A percentile compares a stretch with the other conserved stretches of the same genome.
Evolutionary conservation across 495 filamentous ascomycete genomes (phyloP).

Genomic region (Rostrohypoxylon terebratum): DNA sequence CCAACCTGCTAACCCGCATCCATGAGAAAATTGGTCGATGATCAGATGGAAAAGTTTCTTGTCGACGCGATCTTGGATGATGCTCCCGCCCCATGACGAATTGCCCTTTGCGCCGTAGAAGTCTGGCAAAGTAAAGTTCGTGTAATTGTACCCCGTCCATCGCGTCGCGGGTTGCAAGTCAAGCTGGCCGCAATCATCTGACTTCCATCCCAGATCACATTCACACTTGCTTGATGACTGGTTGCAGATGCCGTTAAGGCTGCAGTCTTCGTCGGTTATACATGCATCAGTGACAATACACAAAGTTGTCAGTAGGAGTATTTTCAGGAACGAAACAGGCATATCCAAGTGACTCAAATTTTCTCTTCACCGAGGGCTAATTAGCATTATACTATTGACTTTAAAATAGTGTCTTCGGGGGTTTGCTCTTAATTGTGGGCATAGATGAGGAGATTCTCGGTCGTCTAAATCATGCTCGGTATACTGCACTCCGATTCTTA

Average conservation of each 20-base stretch:
- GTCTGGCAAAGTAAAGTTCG: slow-evolving; percentile 36
- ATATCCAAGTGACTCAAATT: slow-evolving; percentile 41
- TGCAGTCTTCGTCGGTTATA: slow-evolving; percentile 56
- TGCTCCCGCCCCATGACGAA: slow-evolving; percentile 55
- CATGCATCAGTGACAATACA: slow-evolving; percentile 29
- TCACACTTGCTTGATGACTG: slow-evolving; percentile 36
- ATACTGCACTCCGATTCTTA: slow-evolving; percentile 1
- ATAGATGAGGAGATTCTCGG: slow-evolving; percentile 2
- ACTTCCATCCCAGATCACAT: slow-evolving; percentile 57
- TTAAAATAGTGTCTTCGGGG: no score
- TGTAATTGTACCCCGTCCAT: slow-evolving; percentile 53
- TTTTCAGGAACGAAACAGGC: slow-evolving; percentile 59
- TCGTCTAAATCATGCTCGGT: background rate
- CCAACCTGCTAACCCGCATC: slow-evolving; percentile 56
- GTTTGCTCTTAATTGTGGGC: background rate
- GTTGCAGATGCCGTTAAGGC: slow-evolving; percentile 54
- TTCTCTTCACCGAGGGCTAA: background rate
- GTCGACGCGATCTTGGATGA: slow-evolving; percentile 53
- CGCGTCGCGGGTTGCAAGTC: slow-evolving; percentile 51
- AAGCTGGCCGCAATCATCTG: slow-evolving; percentile 53
- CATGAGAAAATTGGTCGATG: slow-evolving; percentile 51
- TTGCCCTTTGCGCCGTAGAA: slow-evolving; percentile 47
- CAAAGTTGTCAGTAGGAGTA: slow-evolving; percentile 2
- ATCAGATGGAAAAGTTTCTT: slow-evolving; percentile 51
- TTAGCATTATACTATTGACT: background rate